These are phyloP conservation scores for Tuber magnatum DNA, from an alignment of 495 filamentous ascomycete genomes.

Conservation along the genomic window DNA sequence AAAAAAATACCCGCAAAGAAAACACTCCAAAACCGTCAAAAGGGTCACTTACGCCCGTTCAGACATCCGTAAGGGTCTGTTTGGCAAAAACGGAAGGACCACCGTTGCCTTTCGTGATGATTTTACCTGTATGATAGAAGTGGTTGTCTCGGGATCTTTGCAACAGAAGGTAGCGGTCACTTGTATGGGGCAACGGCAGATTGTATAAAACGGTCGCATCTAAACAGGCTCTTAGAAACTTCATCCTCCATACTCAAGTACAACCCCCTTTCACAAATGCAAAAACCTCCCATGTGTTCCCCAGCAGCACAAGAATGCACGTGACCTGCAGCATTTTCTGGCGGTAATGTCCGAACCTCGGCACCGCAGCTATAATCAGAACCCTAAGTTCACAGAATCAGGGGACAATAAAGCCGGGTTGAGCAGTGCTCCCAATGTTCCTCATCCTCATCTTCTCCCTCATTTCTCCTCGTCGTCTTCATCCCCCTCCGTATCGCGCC, in stretches of 20 bases:
- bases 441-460: background rate
- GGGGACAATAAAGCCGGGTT: background rate
- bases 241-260: too few species aligned
- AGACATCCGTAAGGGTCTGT: background rate
- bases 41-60: background rate
- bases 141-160: too few species aligned
- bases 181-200: too few species aligned
- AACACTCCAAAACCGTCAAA: background rate
- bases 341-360: background rate
- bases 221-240: background rate
- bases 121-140: too few species aligned
- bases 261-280: background rate
- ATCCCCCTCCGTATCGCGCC: background rate
- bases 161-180: too few species aligned
- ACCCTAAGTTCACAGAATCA: background rate
- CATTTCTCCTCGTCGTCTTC: background rate
- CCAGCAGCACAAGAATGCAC: background rate
- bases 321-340: background rate
- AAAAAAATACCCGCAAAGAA: background rate
- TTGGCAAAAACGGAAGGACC: too few species aligned
- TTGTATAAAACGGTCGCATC: too few species aligned
- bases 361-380: background rate
- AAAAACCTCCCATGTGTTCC: background rate
- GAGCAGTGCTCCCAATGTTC: background rate
- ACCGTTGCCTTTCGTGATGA: too few species aligned